Evolutionary conservation across 768 basidiomycete species (phyloP).

Genomic region (Kwoniella sp.): DNA sequence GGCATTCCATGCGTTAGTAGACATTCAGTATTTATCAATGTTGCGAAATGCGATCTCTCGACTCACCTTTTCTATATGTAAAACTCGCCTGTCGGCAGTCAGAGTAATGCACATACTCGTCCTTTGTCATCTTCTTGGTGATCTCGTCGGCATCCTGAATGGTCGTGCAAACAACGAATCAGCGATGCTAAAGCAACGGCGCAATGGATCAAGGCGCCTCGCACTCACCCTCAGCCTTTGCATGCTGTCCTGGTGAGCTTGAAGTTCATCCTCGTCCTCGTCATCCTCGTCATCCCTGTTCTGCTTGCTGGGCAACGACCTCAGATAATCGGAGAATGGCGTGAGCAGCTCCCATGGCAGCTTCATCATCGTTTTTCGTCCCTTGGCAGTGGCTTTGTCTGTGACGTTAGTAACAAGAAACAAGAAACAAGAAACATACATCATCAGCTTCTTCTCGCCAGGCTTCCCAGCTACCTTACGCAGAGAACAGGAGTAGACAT

Average conservation of each 20-base stretch:
- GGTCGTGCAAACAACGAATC: neutral
- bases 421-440: neutral
- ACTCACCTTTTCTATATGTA: slow-evolving; percentile 88
- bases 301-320: slow-evolving; percentile 32
- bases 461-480: too few species aligned
- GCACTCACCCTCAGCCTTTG: slow-evolving; percentile 72
- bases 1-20: too few species aligned
- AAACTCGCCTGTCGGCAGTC: slow-evolving; percentile 96
- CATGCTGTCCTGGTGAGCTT: slow-evolving; percentile 92
- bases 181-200: neutral
- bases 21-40: neutral
- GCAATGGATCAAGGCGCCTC: too few species aligned
- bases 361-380: slow-evolving; percentile 90
- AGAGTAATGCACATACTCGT: slow-evolving; percentile 95
- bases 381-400: slow-evolving; percentile 61
- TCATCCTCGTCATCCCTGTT: slow-evolving; percentile 77
- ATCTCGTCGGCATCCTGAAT: slow-evolving; percentile 88
- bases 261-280: slow-evolving; percentile 93
- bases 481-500: neutral
- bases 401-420: neutral
- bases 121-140: slow-evolving; percentile 91
- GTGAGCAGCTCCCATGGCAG: slow-evolving; percentile 94
- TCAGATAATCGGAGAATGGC: slow-evolving; percentile 83
- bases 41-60: neutral
- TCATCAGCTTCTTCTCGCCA: neutral